These are phyloP conservation scores for Apostasia shenzhenica DNA, from an alignment of 106 monocot genomes.

Conservation along the genomic window DNA sequence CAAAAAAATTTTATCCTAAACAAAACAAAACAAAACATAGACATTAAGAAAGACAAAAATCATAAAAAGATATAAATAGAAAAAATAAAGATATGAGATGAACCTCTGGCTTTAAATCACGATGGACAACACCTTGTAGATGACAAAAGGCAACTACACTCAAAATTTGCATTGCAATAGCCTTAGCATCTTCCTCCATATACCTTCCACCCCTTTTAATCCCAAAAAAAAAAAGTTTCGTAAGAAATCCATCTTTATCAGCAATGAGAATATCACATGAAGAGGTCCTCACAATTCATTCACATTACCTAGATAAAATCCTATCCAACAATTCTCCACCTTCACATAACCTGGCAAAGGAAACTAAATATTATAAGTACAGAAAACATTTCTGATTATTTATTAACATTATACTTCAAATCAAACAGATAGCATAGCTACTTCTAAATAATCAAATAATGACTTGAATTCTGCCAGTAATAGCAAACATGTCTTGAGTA, in stretches of 20 bases:
- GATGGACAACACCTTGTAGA: constrained; percentile 98
- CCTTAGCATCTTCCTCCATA: constrained; percentile 93
- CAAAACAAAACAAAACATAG: not conserved
- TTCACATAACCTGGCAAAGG: constrained; percentile 73
- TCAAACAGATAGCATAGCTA: too few species aligned
- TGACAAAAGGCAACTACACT: constrained; percentile 89
- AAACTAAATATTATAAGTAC: not conserved
- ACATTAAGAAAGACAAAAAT: not conserved
- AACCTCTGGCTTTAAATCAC: constrained; percentile 98
- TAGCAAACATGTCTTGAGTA: too few species aligned
- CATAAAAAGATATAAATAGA: too few species aligned
- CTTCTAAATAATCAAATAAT: too few species aligned
- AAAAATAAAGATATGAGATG: not conserved
- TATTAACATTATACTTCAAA: too few species aligned
- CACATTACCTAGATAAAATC: constrained; percentile 78
- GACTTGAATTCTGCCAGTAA: too few species aligned
- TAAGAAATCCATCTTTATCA: not conserved
- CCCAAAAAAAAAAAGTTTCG: not conserved
- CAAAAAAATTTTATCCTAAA: too few species aligned
- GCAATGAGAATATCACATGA: not conserved
- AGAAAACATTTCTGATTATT: not conserved
- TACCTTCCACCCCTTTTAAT: constrained; percentile 83
- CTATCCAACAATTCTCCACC: constrained; percentile 88
- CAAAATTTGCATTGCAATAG: constrained; percentile 71
- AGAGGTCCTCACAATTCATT: not conserved